Conservation (phyloP, 352 stramenopile genomes). For the Phytophthora niederhauseri region DNA sequence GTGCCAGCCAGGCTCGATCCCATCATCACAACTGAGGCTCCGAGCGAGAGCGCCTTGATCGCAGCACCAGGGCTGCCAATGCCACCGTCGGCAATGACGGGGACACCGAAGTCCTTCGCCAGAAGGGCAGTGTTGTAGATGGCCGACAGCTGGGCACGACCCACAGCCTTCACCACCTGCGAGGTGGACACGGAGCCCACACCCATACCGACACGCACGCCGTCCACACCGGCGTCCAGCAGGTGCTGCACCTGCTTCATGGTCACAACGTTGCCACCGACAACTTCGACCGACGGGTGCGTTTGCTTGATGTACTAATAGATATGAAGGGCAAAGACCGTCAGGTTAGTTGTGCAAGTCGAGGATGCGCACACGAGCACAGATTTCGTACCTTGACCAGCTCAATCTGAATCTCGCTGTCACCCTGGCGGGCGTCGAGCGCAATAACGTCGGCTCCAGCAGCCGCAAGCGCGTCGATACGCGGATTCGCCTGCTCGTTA, state of each 20-base stretch:
- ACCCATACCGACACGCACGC: constrained; percentile 98
- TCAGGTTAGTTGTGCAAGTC: constrained; percentile 2
- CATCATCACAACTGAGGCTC: constrained; percentile 99
- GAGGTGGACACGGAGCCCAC: constrained; percentile 99
- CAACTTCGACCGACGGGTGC: constrained; percentile 94
- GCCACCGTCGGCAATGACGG: constrained; percentile 98
- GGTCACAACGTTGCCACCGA: constrained; percentile 99
- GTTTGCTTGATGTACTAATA: constrained; percentile 91
- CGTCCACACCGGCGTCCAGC: constrained; percentile 98
- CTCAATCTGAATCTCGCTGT: constrained; percentile 89
- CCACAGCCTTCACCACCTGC: constrained; percentile 98
- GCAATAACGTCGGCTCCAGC: constrained; percentile 98
- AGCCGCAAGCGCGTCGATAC: constrained; percentile 85
- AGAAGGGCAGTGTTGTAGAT: constrained; percentile 98
- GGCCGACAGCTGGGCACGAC: constrained; percentile 96
- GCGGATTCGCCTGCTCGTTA: constrained; percentile 91
- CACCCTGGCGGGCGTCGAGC: constrained; percentile 98
- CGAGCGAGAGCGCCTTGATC: constrained; percentile 97
- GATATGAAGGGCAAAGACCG: background rate
- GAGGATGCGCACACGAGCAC: background rate
- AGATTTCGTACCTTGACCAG: constrained; percentile 50
- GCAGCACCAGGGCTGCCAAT: constrained; percentile 97
- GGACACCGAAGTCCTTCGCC: constrained; percentile 94
- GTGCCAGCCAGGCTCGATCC: constrained; percentile 97
- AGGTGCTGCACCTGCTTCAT: constrained; percentile 95